Evolutionary conservation across 75 land plant genomes (phyloP).

Genomic region (Pinus tabuliformis): DNA sequence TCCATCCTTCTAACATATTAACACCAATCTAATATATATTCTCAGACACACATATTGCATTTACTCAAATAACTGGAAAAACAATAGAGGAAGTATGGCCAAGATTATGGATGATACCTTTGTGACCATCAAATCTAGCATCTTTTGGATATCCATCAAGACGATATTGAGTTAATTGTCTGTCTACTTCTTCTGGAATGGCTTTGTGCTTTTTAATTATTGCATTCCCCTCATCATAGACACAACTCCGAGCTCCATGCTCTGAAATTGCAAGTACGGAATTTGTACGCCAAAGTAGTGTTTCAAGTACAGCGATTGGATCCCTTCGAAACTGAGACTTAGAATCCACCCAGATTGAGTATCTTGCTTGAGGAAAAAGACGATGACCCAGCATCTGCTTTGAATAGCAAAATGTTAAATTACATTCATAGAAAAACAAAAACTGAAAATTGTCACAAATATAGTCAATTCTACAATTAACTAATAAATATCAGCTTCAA

Average conservation of each 20-base stretch:
- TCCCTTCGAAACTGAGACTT: constrained; percentile 97
- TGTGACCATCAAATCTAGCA: constrained; percentile 81
- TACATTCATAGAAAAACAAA: neutral
- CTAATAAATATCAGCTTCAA: no score
- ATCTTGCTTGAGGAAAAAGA: constrained; percentile 78
- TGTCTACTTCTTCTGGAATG: constrained; percentile 86
- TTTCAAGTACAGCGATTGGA: constrained; percentile 89
- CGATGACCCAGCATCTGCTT: constrained; percentile 91
- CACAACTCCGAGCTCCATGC: constrained; percentile 95
- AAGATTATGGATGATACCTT: constrained; percentile 45
- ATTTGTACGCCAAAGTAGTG: constrained; percentile 83
- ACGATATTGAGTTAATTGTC: constrained; percentile 73
- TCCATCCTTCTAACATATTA: neutral
- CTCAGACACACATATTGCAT: neutral
- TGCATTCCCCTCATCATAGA: constrained; percentile 90
- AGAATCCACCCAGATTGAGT: constrained; percentile 98
- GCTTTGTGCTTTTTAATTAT: constrained; percentile 95
- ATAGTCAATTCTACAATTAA: neutral
- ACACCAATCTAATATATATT: neutral
- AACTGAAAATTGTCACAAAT: neutral
- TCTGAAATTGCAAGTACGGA: constrained; percentile 90
- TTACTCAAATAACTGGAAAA: neutral
- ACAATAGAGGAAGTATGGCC: neutral
- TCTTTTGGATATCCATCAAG: constrained; percentile 84
- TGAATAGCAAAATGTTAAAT: neutral